Evolutionary conservation across 2,329 filamentous ascomycete genomes (phyloP).

Genomic region (Hymenoscyphus salicellus): DNA sequence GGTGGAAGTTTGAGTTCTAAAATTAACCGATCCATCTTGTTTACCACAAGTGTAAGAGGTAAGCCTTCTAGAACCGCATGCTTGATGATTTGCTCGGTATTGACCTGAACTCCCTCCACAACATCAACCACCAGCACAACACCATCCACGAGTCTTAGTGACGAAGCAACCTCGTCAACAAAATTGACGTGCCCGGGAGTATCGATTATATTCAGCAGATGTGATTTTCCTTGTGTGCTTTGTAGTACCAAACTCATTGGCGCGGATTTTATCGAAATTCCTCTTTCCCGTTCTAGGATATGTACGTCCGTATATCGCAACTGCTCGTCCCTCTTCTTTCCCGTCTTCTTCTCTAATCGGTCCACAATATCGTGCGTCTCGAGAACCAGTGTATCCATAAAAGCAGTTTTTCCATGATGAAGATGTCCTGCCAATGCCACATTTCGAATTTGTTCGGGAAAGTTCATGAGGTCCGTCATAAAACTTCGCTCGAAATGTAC

Average conservation of each 20-base stretch:
- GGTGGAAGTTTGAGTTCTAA: slow-evolving; percentile 91
- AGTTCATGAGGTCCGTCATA: slow-evolving; percentile 95
- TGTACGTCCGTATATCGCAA: slow-evolving; percentile 93
- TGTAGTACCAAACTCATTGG: slow-evolving; percentile 93
- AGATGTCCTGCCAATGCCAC: slow-evolving; percentile 88
- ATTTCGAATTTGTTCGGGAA: slow-evolving; percentile 90
- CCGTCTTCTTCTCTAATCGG: slow-evolving; percentile 74
- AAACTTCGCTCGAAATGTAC: slow-evolving; percentile 87
- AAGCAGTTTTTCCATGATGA: slow-evolving; percentile 95
- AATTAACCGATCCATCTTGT: slow-evolving; percentile 96
- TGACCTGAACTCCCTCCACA: slow-evolving; percentile 97
- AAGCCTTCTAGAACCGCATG: slow-evolving; percentile 88
- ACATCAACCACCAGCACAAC: slow-evolving; percentile 93
- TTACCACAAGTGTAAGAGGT: slow-evolving; percentile 85
- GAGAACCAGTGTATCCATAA: slow-evolving; percentile 96
- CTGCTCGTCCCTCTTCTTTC: slow-evolving; percentile 81
- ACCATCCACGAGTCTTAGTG: slow-evolving; percentile 83
- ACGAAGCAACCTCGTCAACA: slow-evolving; percentile 90
- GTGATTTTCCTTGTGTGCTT: slow-evolving; percentile 87
- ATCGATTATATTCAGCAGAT: slow-evolving; percentile 91
- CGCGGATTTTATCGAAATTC: slow-evolving; percentile 85
- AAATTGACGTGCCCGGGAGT: slow-evolving; percentile 98
- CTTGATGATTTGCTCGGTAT: slow-evolving; percentile 95
- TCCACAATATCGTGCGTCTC: slow-evolving; percentile 88
- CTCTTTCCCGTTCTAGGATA: slow-evolving; percentile 81